These are phyloP conservation scores for Dictyostelium capitatum DNA, from an alignment of 78 protist genomes.

Conservation along the genomic window DNA sequence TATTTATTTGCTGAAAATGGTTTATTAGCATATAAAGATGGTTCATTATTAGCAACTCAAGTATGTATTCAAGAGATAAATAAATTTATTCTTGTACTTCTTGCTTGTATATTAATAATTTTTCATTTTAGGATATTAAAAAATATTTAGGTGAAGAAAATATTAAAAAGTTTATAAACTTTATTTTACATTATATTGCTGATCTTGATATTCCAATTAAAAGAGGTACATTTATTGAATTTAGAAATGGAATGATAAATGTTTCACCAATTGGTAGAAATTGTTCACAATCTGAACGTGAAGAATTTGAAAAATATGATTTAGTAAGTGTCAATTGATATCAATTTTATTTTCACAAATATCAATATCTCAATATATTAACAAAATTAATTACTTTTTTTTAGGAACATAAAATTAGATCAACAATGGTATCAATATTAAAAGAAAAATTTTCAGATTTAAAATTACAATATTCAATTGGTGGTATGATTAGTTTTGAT, in stretches of 20 bases:
- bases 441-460: conserved; percentile 86
- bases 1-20: conserved; percentile 99
- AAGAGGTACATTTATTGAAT: conserved; percentile 98
- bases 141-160: conserved; percentile 93
- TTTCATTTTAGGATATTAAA: conserved; percentile 81
- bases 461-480: conserved; percentile 95
- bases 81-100: neutral
- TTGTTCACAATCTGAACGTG: conserved; percentile 97
- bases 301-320: conserved; percentile 95
- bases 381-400: neutral
- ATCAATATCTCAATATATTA: too few species aligned
- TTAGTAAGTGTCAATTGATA: conserved; percentile 40
- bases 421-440: conserved; percentile 86
- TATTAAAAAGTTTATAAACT: conserved; percentile 89
- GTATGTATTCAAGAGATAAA: conserved; percentile 14
- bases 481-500: conserved; percentile 99
- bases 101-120: neutral
- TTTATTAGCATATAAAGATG: conserved; percentile 94
- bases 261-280: conserved; percentile 99
- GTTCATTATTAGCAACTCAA: conserved; percentile 67
- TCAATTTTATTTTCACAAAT: too few species aligned
- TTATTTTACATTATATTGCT: conserved; percentile 89
- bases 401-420: conserved; percentile 91
- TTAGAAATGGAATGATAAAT: conserved; percentile 99
- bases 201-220: conserved; percentile 92